phyloP scores from a whole-genome alignment of 2,329 filamentous ascomycete species.

The Aspergillus pseudoglaucus region DNA sequence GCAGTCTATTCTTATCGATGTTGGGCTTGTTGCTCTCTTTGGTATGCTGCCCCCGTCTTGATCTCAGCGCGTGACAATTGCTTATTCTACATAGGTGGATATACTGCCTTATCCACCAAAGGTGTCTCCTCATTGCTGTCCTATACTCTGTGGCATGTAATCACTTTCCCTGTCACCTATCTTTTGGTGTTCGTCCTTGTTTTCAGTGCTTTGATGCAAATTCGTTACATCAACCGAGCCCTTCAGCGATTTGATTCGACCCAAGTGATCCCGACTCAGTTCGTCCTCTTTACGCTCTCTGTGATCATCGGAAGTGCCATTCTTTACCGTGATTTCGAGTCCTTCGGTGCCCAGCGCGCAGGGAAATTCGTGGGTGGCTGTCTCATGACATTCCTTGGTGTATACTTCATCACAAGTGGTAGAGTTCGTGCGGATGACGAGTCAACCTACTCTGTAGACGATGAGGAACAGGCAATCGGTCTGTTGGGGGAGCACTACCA shows the following conservation, averaged over 20 bases:
- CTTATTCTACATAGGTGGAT: constrained; percentile 59
- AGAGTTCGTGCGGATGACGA: constrained; percentile 54
- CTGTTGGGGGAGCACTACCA: constrained; percentile 33
- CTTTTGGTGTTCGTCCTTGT: constrained; percentile 72
- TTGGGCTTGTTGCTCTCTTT: constrained; percentile 88
- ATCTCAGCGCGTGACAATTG: constrained; percentile 1
- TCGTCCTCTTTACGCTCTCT: constrained; percentile 91
- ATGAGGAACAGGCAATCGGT: constrained; percentile 52
- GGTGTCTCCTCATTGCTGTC: constrained; percentile 93
- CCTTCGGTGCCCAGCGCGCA: constrained; percentile 65
- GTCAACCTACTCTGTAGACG: constrained; percentile 58
- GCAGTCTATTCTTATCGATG: constrained; percentile 80
- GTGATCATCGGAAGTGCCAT: constrained; percentile 93
- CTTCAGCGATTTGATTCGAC: constrained; percentile 94
- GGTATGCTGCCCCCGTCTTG: constrained; percentile 47
- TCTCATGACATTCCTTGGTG: constrained; percentile 84
- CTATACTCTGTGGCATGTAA: constrained; percentile 78
- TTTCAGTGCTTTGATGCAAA: constrained; percentile 86
- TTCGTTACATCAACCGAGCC: constrained; percentile 87
- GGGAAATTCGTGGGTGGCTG: constrained; percentile 86
- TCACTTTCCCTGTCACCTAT: constrained; percentile 90
- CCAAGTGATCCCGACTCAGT: constrained; percentile 95
- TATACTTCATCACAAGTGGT: constrained; percentile 94
- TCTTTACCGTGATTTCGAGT: constrained; percentile 90
- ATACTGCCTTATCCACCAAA: constrained; percentile 94